Evolutionary conservation across 2,329 filamentous ascomycete species (phyloP).

Genomic region (Domatiomyces globalis): DNA sequence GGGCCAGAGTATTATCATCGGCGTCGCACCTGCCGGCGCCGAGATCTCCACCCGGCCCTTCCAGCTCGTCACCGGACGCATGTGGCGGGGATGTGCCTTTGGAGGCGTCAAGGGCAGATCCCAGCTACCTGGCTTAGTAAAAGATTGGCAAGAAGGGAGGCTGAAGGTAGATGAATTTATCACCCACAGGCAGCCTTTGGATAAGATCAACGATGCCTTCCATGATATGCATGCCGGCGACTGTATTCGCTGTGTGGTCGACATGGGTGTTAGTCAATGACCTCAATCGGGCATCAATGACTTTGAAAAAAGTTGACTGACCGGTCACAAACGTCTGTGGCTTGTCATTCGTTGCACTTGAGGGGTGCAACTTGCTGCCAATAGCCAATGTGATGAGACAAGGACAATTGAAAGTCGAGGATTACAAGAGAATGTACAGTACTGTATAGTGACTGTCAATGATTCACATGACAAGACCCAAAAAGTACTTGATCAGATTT

Average conservation of each 20-base stretch:
- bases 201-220: conserved; percentile 79
- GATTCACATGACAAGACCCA: too few relatives aligned
- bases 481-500: too few relatives aligned
- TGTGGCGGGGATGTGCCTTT: conserved; percentile 97
- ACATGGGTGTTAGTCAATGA: conserved; percentile 32
- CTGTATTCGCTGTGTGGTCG: conserved; percentile 89
- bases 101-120: conserved; percentile 95
- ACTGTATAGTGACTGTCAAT: too few relatives aligned
- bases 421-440: not conserved
- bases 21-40: conserved; percentile 41
- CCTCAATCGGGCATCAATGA: too few relatives aligned
- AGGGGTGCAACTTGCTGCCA: not conserved
- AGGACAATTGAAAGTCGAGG: not conserved
- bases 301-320: too few relatives aligned
- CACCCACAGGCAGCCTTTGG: conserved; percentile 76
- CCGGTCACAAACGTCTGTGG: too few relatives aligned
- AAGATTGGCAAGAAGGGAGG: conserved; percentile 75
- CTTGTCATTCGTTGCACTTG: too few relatives aligned
- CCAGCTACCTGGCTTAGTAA: conserved; percentile 73
- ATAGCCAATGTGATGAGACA: not conserved
- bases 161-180: conserved; percentile 99
- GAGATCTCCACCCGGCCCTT: conserved; percentile 49
- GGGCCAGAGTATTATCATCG: conserved; percentile 96
- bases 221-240: conserved; percentile 90
- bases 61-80: conserved; percentile 93